phyloP scores from a whole-genome alignment of 1,284 basidiomycete genomes.

The Cerioporus squamosus region DNA sequence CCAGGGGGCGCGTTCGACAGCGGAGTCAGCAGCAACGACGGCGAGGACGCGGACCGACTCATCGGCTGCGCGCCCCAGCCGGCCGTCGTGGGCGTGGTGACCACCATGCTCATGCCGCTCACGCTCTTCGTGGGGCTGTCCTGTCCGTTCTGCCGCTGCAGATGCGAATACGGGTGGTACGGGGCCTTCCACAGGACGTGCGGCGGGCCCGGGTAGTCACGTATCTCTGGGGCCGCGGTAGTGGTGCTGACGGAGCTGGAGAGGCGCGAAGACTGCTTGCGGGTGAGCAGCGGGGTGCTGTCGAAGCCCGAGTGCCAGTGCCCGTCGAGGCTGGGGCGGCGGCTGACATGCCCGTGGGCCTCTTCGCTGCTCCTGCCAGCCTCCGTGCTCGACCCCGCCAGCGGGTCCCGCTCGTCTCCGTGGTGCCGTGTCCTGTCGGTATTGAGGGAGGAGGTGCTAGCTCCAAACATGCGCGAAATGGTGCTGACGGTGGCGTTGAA shows the following conservation, averaged over 20 bases:
- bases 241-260: constrained; percentile 12
- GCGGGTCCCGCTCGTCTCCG: constrained; percentile 5
- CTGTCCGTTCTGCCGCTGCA: constrained; percentile 9
- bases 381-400: constrained; percentile 8
- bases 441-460: constrained; percentile 3
- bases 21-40: constrained; percentile 22
- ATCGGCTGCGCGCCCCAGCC: constrained; percentile 23
- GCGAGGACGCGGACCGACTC: constrained; percentile 26
- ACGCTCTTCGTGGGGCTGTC: constrained; percentile 18
- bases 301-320: constrained; percentile 21
- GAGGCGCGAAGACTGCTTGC: constrained; percentile 24
- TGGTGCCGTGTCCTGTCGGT: neutral
- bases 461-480: constrained; percentile 27
- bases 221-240: constrained; percentile 12
- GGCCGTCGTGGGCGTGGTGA: constrained; percentile 10
- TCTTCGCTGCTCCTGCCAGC: constrained; percentile 2
- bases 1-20: constrained; percentile 11
- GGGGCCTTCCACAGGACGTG: constrained; percentile 34
- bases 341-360: neutral
- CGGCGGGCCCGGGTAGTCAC: constrained; percentile 27
- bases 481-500: constrained; percentile 21
- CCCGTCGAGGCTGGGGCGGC: constrained; percentile 7
- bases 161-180: too few relatives aligned
- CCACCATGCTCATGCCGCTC: neutral
- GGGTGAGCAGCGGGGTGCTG: constrained; percentile 19